These are phyloP conservation scores for Geotrichum fermentans DNA, from an alignment of 1,139 yeast species.

Conservation along the genomic window DNA sequence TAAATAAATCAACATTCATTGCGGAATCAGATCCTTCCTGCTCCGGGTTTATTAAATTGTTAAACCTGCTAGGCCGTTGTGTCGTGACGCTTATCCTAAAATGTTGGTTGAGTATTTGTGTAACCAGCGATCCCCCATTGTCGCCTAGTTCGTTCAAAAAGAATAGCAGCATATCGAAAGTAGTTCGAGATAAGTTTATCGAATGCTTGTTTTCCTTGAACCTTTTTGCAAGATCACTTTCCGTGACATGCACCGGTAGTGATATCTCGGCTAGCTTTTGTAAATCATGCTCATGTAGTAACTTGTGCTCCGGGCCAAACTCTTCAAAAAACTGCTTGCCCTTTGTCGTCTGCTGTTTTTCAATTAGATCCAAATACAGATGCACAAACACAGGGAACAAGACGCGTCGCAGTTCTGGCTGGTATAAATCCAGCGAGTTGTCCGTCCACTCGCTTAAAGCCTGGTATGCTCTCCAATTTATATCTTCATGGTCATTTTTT, in stretches of 20 bases:
- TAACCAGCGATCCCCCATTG: constrained; percentile 69
- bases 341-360: constrained; percentile 52
- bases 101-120: constrained; percentile 80
- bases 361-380: constrained; percentile 72
- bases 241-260: constrained; percentile 73
- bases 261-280: constrained; percentile 67
- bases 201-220: constrained; percentile 71
- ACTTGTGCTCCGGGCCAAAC: constrained; percentile 66
- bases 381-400: constrained; percentile 89
- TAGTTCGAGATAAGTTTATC: constrained; percentile 73
- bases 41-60: constrained; percentile 41
- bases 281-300: constrained; percentile 76
- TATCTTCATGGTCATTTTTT: neutral
- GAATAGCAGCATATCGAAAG: constrained; percentile 75
- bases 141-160: constrained; percentile 90
- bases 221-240: constrained; percentile 74
- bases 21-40: constrained; percentile 39
- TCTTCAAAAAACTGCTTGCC: constrained; percentile 75
- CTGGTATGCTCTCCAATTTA: constrained; percentile 57
- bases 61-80: constrained; percentile 36
- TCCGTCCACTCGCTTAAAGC: constrained; percentile 86
- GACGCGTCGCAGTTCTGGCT: constrained; percentile 78
- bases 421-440: constrained; percentile 83
- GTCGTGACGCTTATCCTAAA: constrained; percentile 58
- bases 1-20: constrained; percentile 45